Evolutionary conservation across 495 filamentous ascomycete genomes (phyloP), one percentile per base, ranked within the genome.

Genomic region (Pyronema omphalodes): DNA sequence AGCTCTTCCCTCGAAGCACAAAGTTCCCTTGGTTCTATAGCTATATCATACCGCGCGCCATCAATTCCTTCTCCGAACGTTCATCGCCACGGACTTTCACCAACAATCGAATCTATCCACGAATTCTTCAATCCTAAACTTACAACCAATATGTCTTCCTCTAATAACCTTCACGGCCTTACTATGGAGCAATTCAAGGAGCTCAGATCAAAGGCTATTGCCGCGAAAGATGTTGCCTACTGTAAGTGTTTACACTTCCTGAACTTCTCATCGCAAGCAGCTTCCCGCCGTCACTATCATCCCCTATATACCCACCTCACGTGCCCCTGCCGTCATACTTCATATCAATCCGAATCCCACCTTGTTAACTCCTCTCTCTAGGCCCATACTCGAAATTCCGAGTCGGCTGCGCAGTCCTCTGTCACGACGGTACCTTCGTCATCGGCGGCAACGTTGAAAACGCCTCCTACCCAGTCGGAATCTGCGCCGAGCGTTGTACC

Each of bases 391-490:
- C 85, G 59, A 75, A 81, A 52, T 98, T 96, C 78, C 86, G 77
- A 40, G 91, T 98, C 58, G 91, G 91, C 55, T 81, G 83, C 45
- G 79, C 81, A 35, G 68, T 98, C 52, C 77, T 98, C 54, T 78
- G 79, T 14, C 56, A 69, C 15, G 71, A 75, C 23, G 77, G 73
- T n/a, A 69, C 70, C 50, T 82, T 75, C 58, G 71, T 86, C 59
- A 64, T 69, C 45, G 91, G 91, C 17, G 88, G 83, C 45, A 98
- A 98, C 67, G 79, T 98, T 29, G 91, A 98, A 70, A 96, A 96
- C 67, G 91, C 84, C 1, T 74, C 81, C 19, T 96, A 93, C 64
- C 88, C 89, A 5, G 87, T 95, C 17, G 84, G 84, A 0, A 89
- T 83, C 0, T 98, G 91, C 65, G 91, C 91, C n/a, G 91, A 96